Evolutionary conservation across 1,284 basidiomycete genomes (phyloP).

Genomic region (Bondarzewia mesenterica): DNA sequence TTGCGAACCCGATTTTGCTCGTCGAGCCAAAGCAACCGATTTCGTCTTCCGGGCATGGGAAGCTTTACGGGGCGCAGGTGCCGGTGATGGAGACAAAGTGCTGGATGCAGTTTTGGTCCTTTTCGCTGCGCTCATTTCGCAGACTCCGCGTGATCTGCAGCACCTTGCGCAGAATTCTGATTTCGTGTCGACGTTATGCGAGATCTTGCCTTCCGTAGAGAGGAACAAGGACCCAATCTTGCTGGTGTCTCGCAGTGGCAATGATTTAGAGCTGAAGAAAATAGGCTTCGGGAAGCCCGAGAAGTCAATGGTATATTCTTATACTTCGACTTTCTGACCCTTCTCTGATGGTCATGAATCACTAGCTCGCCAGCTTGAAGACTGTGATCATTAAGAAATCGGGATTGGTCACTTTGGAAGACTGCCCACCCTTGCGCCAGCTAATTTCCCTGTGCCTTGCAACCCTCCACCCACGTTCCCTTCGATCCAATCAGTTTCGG

Average conservation of each 20-base stretch:
- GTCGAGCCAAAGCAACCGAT: conserved; percentile 67
- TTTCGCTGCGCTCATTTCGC: conserved; percentile 50
- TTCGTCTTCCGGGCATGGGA: conserved; percentile 63
- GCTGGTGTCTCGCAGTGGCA: conserved; percentile 21
- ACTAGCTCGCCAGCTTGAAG: conserved; percentile 6
- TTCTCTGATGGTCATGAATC: background rate
- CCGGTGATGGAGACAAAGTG: conserved; percentile 54
- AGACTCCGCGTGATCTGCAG: conserved; percentile 41
- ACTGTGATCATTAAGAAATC: conserved; percentile 29
- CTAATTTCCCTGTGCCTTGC: conserved; percentile 40
- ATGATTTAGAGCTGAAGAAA: conserved; percentile 32
- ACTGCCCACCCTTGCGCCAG: conserved; percentile 24
- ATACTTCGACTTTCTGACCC: background rate
- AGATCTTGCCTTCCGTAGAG: conserved; percentile 29
- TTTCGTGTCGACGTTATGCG: conserved; percentile 35
- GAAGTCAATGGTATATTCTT: conserved; percentile 30
- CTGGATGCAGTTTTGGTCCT: conserved; percentile 50
- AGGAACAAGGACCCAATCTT: conserved; percentile 38
- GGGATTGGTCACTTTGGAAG: conserved; percentile 18
- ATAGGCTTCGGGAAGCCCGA: conserved; percentile 41
- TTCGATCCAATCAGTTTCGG: conserved; percentile 25
- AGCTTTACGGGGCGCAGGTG: conserved; percentile 47
- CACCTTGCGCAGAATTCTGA: conserved; percentile 41
- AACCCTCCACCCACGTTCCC: conserved; percentile 28
- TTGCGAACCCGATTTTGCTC: conserved; percentile 62